Conservation (phyloP, 1,139 yeast genomes). For the Candida sp. region DNA sequence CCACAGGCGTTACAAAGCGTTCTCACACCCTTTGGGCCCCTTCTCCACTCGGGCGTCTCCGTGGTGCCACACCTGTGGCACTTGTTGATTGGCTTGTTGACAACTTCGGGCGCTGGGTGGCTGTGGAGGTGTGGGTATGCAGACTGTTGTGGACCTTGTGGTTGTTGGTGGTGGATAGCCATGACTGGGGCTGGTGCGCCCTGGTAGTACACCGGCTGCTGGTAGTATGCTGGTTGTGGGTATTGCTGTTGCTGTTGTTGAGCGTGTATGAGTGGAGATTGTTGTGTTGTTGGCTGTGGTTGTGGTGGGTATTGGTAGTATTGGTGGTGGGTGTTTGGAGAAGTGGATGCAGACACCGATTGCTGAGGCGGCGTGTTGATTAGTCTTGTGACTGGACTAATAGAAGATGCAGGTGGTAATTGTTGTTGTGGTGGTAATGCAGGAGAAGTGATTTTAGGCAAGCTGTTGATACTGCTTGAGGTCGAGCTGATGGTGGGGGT, state of each 20-base stretch:
- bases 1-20: slow-evolving; percentile 94
- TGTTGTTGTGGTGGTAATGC: slow-evolving; percentile 13
- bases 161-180: neutral
- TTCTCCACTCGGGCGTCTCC: slow-evolving; percentile 92
- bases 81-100: slow-evolving; percentile 40
- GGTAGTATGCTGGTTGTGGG: slow-evolving; percentile 13
- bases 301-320: slow-evolving; percentile 11
- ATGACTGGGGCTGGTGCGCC: neutral
- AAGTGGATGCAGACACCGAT: slow-evolving; percentile 11
- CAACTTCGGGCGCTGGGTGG: slow-evolving; percentile 34
- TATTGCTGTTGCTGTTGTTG: slow-evolving; percentile 22
- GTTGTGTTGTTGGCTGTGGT: slow-evolving; percentile 10
- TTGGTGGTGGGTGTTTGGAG: slow-evolving; percentile 17
- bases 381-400: slow-evolving; percentile 3
- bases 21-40: slow-evolving; percentile 87
- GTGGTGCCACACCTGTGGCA: slow-evolving; percentile 67
- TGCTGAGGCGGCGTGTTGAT: slow-evolving; percentile 6
- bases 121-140: slow-evolving; percentile 10
- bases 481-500: slow-evolving; percentile 3
- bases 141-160: neutral
- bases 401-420: slow-evolving; percentile 14
- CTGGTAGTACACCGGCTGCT: slow-evolving; percentile 12
- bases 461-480: slow-evolving; percentile 4
- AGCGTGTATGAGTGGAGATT: slow-evolving; percentile 10
- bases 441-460: slow-evolving; percentile 20